Base-by-base conservation (phyloP, 305 asterid genomes). In the Fraxinus greggii region DNA sequence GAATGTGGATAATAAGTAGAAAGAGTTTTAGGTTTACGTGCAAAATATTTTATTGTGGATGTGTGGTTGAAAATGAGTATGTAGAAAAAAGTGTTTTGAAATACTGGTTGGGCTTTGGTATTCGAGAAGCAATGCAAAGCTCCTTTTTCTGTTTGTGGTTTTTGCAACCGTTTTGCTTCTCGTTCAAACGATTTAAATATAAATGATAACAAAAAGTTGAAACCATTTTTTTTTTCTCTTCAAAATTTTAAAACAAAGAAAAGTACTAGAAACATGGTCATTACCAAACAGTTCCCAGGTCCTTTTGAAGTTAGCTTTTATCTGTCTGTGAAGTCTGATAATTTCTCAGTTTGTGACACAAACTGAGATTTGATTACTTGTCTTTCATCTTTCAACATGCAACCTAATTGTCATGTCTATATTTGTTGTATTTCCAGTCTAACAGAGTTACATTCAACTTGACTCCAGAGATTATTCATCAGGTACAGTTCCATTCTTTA, bases 401-500 rank as follows among this genome's bases (percentile, higher is more conserved):
- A 76, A 77, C 79, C 84, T 83, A 79, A 82, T 74, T 45, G 54
- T 85, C 32, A 85, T 63, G 32, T 82, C 69, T 86, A 65, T 84
- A 42, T 82, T 76, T 85, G 63, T 86, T 88, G 40, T 79, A 81
- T 86, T 86, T 80, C 80, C 95, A 96, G 98, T 88, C 98, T 35
- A 94, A 94, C 92, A 90, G 92, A 86, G 97, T 94, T 80, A 96
- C 99, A 7, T 94, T 96, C 86, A 96, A 94, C 91, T 89, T 94
- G 93, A 96, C 99, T 38, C 96, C 97, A 40, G 99, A 94, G 90
- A 92, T 94, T 87, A 96, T 96, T 87, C 99, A 93, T 84, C 99
- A 96, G 98, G 98, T 94, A 84, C 65, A 28, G 75, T 82, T 81
- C 31, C 81, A 79, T 82, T 79, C 85, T 81, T 81, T 74, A 7